Base-by-base conservation (phyloP, 2,329 filamentous ascomycete species). In the Trichoderma harzianum region DNA sequence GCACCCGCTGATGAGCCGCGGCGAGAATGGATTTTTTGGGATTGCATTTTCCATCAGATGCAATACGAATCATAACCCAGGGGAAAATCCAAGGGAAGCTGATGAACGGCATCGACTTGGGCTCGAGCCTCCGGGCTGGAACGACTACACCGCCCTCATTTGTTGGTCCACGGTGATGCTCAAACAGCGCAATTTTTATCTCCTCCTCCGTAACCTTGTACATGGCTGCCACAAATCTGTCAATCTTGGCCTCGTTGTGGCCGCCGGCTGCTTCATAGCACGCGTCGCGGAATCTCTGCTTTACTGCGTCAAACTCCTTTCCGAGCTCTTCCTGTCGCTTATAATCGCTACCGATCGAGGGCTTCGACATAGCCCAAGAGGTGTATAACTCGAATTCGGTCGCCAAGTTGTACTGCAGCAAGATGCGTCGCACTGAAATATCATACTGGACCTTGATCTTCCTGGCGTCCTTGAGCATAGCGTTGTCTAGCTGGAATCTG, bases 371-470 rank as follows among this genome's bases (percentile, higher is more conserved):
- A 2, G 95, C 89, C 79, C 98, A 98, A 0, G 93, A 91, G 0
- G 94, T 92, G 90, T 92, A 98, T 12, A 97, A 88, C 80, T 99
- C 96, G 75, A 97, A 98, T 77, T 99, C 96, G 0, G 93, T 97
- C 21, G 84, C 82, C 70, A 98, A 92, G 57, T 92, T 92, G 75
- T 94, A 90, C 77, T 97, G 95, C 1, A 90, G 91, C 90, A 98
- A 95, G 70, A 98, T 86, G 0, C 94, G 89, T 14, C 88, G 89
- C 76, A 98, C 86, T 0, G 90, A 87, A 18, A 87, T 86, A 77
- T 99, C 96, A 75, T 98, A 98, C 34, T 91, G 84, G 0, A 77
- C 78, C 80, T 99, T 99, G 76, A 97, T 83, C 11, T 86, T 83
- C 7, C 85, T 84, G 0, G 91, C 93, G 62, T 85, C 84, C 5